These are phyloP conservation scores for Alternaria panax DNA, from an alignment of 2,329 filamentous ascomycete species.

Conservation along the genomic window DNA sequence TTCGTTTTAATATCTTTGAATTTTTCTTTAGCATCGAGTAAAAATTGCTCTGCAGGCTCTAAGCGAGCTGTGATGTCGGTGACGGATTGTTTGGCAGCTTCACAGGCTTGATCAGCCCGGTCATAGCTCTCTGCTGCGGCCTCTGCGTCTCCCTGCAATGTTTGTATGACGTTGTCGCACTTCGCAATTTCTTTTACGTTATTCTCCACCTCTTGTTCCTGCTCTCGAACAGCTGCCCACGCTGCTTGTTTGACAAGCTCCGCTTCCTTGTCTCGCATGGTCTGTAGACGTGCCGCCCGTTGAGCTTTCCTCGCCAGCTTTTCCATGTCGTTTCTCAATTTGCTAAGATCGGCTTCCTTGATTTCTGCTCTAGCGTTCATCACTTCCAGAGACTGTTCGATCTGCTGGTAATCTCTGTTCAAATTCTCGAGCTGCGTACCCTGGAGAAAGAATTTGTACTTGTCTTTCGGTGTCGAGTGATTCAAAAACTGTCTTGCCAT, in stretches of 20 bases:
- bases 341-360: slow-evolving; percentile 68
- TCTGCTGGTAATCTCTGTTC: slow-evolving; percentile 86
- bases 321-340: slow-evolving; percentile 65
- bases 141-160: slow-evolving; percentile 55
- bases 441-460: slow-evolving; percentile 96
- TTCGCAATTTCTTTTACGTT: slow-evolving; percentile 37
- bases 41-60: slow-evolving; percentile 56
- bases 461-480: slow-evolving; percentile 78
- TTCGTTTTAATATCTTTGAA: slow-evolving; percentile 63
- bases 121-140: slow-evolving; percentile 54
- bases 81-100: slow-evolving; percentile 47
- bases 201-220: slow-evolving; percentile 63
- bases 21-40: slow-evolving; percentile 59
- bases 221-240: slow-evolving; percentile 86
- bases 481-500: slow-evolving; percentile 93
- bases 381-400: slow-evolving; percentile 79
- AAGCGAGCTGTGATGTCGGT: slow-evolving; percentile 47
- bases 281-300: slow-evolving; percentile 70
- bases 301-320: slow-evolving; percentile 71
- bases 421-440: slow-evolving; percentile 93
- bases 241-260: slow-evolving; percentile 72
- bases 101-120: slow-evolving; percentile 51
- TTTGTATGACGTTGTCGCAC: slow-evolving; percentile 58
- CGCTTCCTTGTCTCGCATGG: slow-evolving; percentile 67
- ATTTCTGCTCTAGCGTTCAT: slow-evolving; percentile 70